Percentiles rank a stretch among this genome's conserved stretches.
phyloP scores from a whole-genome alignment of 78 protist genomes.

The Speleostelium caveatum region DNA sequence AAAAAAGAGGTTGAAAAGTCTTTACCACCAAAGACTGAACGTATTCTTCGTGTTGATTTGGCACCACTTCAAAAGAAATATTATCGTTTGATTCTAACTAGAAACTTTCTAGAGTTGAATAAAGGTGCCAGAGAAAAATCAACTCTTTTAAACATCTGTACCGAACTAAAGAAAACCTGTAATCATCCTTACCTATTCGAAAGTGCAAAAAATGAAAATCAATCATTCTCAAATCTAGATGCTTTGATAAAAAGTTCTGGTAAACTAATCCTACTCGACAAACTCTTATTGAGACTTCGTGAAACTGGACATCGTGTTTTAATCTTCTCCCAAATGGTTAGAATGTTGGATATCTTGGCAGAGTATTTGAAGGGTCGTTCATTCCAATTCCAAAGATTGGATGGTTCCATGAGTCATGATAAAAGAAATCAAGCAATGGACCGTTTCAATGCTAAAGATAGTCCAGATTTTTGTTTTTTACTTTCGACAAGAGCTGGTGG shows the following conservation, averaged over 20 bases:
- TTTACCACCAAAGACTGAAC: conserved; percentile 88
- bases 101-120: conserved; percentile 78
- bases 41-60: conserved; percentile 93
- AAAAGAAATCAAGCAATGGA: conserved; percentile 93
- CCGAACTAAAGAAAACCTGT: conserved; percentile 96
- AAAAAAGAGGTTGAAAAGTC: conserved; percentile 94
- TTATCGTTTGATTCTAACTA: conserved; percentile 83
- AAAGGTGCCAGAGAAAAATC: conserved; percentile 74
- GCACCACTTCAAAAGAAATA: conserved; percentile 86
- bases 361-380: conserved; percentile 88
- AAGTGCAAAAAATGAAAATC: conserved; percentile 73
- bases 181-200: conserved; percentile 95
- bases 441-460: conserved; percentile 89
- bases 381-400: conserved; percentile 92
- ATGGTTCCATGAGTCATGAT: conserved; percentile 89
- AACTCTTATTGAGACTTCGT: conserved; percentile 85
- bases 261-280: conserved; percentile 93
- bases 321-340: conserved; percentile 94
- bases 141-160: conserved; percentile 88
- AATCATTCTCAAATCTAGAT: conserved; percentile 6
- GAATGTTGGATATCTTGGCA: conserved; percentile 94
- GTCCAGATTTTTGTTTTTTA: conserved; percentile 92
- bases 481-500: conserved; percentile 96
- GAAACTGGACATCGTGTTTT: conserved; percentile 94
- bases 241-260: conserved; percentile 80